A percentile compares a stretch with the other conserved stretches of the same genome.
These are phyloP conservation scores for Bondarzewia mesenterica DNA, from an alignment of 1,284 basidiomycete genomes.

Conservation along the genomic window DNA sequence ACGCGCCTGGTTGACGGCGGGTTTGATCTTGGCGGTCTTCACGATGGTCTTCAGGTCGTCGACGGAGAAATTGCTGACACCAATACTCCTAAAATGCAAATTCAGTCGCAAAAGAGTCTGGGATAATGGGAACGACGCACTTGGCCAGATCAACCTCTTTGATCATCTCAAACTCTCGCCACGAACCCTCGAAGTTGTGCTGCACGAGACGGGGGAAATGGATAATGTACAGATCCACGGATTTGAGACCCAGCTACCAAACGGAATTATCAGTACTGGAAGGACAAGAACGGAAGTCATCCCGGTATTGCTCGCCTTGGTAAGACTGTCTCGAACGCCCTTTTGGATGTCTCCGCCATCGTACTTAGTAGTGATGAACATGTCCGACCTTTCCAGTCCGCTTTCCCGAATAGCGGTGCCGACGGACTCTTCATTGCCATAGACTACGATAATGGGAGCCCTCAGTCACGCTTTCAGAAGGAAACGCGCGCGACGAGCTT, in stretches of 20 bases:
- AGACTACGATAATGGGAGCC: conserved; percentile 18
- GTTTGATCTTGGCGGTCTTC: conserved; percentile 47
- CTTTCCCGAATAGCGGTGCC: conserved; percentile 27
- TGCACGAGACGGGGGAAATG: conserved; percentile 46
- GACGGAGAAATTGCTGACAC: conserved; percentile 68
- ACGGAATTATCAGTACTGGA: background rate
- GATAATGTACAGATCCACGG: conserved; percentile 68
- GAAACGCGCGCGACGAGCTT: conserved; percentile 3
- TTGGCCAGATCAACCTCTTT: conserved; percentile 50
- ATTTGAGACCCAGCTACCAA: conserved; percentile 49
- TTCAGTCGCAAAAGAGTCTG: background rate
- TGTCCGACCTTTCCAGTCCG: conserved; percentile 24
- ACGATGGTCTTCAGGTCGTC: conserved; percentile 47
- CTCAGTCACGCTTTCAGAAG: background rate
- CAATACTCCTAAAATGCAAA: conserved; percentile 48
- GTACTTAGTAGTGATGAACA: conserved; percentile 44
- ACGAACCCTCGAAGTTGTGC: conserved; percentile 40
- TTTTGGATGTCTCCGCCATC: conserved; percentile 40
- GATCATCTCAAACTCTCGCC: conserved; percentile 54
- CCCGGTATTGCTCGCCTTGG: conserved; percentile 49
- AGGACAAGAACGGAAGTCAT: conserved; percentile 5
- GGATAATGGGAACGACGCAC: conserved; percentile 22
- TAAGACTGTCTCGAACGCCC: conserved; percentile 48
- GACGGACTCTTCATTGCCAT: conserved; percentile 33
- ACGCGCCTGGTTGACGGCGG: conserved; percentile 50